phyloP scores from a whole-genome alignment of 192 early-diverging fungal species.

The Coemansia sp. region DNA sequence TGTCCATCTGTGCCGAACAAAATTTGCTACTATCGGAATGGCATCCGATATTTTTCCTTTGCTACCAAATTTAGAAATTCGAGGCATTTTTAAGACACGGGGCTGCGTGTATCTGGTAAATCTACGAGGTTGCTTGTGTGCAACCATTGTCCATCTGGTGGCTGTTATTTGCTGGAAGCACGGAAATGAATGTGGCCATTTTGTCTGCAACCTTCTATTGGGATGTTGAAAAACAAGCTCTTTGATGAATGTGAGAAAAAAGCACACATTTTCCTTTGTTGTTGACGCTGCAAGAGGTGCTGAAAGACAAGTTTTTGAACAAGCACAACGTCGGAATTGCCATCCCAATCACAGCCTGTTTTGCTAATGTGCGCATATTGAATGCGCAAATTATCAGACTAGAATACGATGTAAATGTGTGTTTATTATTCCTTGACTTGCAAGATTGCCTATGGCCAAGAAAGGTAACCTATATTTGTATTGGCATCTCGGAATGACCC shows the following conservation, averaged over 20 bases:
- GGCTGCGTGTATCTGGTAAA: neutral
- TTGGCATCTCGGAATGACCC: neutral
- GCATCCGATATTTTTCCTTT: neutral
- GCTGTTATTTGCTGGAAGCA: neutral
- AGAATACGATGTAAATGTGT: neutral
- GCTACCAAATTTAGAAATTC: neutral
- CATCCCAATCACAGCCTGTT: neutral
- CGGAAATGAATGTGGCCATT: neutral
- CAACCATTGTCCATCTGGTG: neutral
- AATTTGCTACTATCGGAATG: too few relatives aligned
- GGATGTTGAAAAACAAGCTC: neutral
- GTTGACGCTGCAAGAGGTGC: neutral
- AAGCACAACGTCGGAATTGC: neutral
- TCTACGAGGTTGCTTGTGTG: neutral
- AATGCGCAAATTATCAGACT: neutral
- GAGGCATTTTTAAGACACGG: neutral
- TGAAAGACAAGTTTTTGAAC: neutral
- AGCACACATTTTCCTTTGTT: neutral
- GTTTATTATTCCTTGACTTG: neutral
- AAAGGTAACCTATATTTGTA: neutral
- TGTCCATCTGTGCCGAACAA: too few relatives aligned
- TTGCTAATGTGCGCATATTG: neutral
- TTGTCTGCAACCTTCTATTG: neutral
- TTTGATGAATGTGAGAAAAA: slow-evolving; percentile 7
- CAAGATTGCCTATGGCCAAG: neutral